Evolutionary conservation across 1,284 basidiomycete genomes (phyloP).

Genomic region (Melampsora larici-populina): DNA sequence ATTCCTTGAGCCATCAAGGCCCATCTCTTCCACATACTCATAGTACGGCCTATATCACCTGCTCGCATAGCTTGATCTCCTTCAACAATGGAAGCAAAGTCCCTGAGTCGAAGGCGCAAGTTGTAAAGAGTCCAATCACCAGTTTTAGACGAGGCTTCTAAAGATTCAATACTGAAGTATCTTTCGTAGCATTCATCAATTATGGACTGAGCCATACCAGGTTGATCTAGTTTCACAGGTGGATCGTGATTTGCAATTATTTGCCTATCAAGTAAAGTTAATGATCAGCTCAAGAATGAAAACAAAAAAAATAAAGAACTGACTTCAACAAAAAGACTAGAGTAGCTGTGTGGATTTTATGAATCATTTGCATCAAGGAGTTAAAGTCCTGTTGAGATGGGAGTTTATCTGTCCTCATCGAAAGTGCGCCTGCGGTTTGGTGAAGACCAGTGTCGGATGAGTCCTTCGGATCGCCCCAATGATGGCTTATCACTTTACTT

Average conservation of each 20-base stretch:
- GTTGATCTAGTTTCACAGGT: neutral
- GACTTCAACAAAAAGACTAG: neutral
- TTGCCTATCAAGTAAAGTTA: neutral
- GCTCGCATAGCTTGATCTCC: too few relatives aligned
- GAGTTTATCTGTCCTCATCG: neutral
- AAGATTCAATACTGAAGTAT: neutral
- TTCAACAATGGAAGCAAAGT: too few relatives aligned
- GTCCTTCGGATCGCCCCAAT: neutral
- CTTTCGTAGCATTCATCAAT: neutral
- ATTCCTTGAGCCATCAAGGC: slow-evolving; percentile 24
- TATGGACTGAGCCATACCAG: neutral
- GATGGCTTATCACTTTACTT: too few relatives aligned
- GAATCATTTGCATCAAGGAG: too few relatives aligned
- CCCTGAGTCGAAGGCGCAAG: too few relatives aligned
- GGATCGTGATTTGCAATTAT: neutral
- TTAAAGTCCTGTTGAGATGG: neutral
- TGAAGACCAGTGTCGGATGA: neutral
- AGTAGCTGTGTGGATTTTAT: neutral
- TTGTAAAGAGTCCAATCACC: too few relatives aligned
- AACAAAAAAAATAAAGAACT: neutral
- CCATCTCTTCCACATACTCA: slow-evolving; percentile 21
- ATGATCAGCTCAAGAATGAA: neutral
- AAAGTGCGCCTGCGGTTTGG: neutral
- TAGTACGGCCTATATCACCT: too few relatives aligned
- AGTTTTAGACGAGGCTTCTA: neutral